Evolutionary conservation across 768 basidiomycete species (phyloP).

Genomic region (Mrakia gelida): DNA sequence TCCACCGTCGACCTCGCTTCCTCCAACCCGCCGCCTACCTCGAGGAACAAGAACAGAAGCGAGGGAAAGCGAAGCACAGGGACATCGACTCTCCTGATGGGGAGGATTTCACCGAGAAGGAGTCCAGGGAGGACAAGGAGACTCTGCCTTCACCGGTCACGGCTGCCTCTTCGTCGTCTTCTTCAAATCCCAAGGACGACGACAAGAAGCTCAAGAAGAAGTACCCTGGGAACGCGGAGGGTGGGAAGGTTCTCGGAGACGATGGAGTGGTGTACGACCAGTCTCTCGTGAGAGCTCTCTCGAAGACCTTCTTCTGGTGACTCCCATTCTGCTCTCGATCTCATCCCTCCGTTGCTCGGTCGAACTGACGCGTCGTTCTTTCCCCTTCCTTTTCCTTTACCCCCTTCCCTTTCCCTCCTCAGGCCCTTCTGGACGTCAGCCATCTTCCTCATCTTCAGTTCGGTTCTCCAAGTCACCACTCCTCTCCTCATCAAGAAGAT

Average conservation of each 20-base stretch:
- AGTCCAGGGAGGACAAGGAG: slow-evolving; percentile 34
- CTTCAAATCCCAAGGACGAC: background rate
- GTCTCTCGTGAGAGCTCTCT: slow-evolving; percentile 53
- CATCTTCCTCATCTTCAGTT: slow-evolving; percentile 52
- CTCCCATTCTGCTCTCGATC: slow-evolving; percentile 45
- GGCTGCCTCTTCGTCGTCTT: background rate
- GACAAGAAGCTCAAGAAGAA: slow-evolving; percentile 19
- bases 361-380: background rate
- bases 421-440: slow-evolving; percentile 36
- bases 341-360: background rate
- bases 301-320: slow-evolving; percentile 50
- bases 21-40: slow-evolving; percentile 33
- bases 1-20: slow-evolving; percentile 48
- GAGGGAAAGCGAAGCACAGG: slow-evolving; percentile 16
- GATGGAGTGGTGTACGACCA: slow-evolving; percentile 47
- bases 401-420: background rate
- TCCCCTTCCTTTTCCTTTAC: background rate
- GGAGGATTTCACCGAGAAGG: slow-evolving; percentile 5
- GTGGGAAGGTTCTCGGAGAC: slow-evolving; percentile 21
- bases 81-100: background rate
- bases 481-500: slow-evolving; percentile 59
- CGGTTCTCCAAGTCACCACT: slow-evolving; percentile 51
- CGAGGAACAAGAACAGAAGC: slow-evolving; percentile 28
- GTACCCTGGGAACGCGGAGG: slow-evolving; percentile 25
- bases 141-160: background rate